A percentile compares a stretch with the other conserved stretches of the same genome.
phyloP scores from a whole-genome alignment of 1,284 basidiomycete species.

The Pholiota adiposa region DNA sequence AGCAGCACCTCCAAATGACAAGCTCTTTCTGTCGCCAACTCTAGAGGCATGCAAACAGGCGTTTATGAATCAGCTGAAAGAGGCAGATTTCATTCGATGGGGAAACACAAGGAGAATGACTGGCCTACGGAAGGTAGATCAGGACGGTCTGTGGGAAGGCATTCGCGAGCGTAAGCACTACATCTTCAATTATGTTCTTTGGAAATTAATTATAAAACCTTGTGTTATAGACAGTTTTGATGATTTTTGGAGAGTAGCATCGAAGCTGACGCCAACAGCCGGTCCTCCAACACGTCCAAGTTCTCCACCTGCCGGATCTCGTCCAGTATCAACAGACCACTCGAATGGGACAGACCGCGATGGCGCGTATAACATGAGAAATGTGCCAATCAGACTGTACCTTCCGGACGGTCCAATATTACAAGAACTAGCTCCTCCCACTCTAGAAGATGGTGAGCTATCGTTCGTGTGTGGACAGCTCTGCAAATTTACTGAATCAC shows the following conservation, averaged over 20 bases:
- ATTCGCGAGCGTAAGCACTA: slow-evolving; percentile 83
- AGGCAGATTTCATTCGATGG: slow-evolving; percentile 95
- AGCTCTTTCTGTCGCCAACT: slow-evolving; percentile 77
- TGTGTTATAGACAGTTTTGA: slow-evolving; percentile 84
- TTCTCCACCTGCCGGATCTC: slow-evolving; percentile 46
- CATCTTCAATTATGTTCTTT: not conserved
- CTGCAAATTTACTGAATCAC: not conserved
- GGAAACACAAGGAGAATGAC: slow-evolving; percentile 93
- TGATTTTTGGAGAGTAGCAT: slow-evolving; percentile 90
- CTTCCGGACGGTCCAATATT: slow-evolving; percentile 91
- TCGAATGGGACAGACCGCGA: slow-evolving; percentile 62
- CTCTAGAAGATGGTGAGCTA: slow-evolving; percentile 63
- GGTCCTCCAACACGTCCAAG: slow-evolving; percentile 57
- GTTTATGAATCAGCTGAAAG: slow-evolving; percentile 93
- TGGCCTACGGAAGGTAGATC: slow-evolving; percentile 83
- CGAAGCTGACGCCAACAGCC: slow-evolving; percentile 78
- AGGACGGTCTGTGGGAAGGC: slow-evolving; percentile 95
- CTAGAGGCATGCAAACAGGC: slow-evolving; percentile 86
- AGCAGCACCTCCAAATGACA: slow-evolving; percentile 82
- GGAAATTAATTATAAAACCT: slow-evolving; percentile 6
- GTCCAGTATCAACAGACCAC: slow-evolving; percentile 74
- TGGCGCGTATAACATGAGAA: slow-evolving; percentile 83
- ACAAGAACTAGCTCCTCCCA: slow-evolving; percentile 86
- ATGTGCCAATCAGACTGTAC: slow-evolving; percentile 88
- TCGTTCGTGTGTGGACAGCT: slow-evolving; percentile 2